Base-by-base conservation (phyloP, 1,284 basidiomycete species). In the Fomitiporia mediterranea region DNA sequence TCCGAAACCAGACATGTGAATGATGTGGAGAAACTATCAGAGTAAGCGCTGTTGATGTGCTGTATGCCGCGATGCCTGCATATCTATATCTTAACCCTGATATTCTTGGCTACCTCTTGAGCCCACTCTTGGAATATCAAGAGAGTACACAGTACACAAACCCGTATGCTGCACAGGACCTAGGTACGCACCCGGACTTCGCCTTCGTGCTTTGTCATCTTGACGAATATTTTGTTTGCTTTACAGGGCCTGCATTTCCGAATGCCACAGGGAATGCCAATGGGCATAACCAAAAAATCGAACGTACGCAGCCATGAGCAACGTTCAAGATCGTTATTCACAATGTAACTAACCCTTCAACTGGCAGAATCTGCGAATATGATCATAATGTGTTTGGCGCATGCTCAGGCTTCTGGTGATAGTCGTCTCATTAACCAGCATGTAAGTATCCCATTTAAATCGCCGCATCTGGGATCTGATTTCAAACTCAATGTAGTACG, bases 11-110 rank as follows among this genome's bases (percentile, higher is more conserved):
- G 7, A 15, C 13, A 15, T 21, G 25, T 17, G 9, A 43, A 9
- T 39, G 13, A 19, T 6, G 17, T 47, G 44, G 19, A 6, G 48
- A 9, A 15, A 8, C 8, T 13, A 23, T 30, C 19, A 70, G 74
- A 3, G 68, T 73, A 4, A 79, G 75, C 58, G 73, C 79, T 1
- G 75, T 79, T 2, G 79, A 81, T 55, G 69, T 70, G 2, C 65
- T 82, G 4, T 80, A 73, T 57, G 69, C 77, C 1, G 68, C 77
- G 0, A 72, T 77, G 40, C 79, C 80, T 0, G 67, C 73, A 3
- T 71, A 74, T 32, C 60, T 81, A 32, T 80, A 76, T 60, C 59
- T 79, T 55, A 78, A 79, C 49, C 63, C 78, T 1, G 68, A 66
- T 7, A 64, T 76, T 38, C 71, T 67, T 6, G 69, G 70, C 0